These are phyloP conservation scores for Trichoderma atrobrunneum DNA, from an alignment of 2,329 filamentous ascomycete genomes.

Conservation along the genomic window DNA sequence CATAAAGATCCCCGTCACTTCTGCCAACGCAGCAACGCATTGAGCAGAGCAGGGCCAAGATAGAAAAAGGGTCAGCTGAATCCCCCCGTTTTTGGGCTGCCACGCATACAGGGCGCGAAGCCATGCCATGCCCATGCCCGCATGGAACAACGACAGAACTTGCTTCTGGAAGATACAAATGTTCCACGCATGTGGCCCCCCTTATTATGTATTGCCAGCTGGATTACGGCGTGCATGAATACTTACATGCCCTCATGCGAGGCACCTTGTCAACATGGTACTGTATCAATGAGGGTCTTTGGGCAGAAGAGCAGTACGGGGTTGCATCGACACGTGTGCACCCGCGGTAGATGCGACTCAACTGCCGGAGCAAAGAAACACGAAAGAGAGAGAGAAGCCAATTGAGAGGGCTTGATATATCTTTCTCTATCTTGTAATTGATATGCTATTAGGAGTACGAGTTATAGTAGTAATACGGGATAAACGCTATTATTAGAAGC, in stretches of 20 bases:
- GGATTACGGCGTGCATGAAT: neutral
- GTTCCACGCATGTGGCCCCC: neutral
- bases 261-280: neutral
- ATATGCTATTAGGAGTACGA: neutral
- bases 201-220: neutral
- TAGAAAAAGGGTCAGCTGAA: neutral
- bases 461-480: neutral
- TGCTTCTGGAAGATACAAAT: neutral
- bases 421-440: neutral
- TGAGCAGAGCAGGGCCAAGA: neutral
- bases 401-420: neutral
- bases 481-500: neutral
- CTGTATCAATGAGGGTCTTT: neutral
- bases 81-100: neutral
- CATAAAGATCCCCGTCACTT: neutral
- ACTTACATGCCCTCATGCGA: slow-evolving; percentile 1
- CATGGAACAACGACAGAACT: slow-evolving; percentile 14
- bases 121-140: neutral
- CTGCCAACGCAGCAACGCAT: slow-evolving; percentile 14
- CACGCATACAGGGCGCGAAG: neutral
- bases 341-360: neutral
- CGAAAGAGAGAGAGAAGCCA: neutral
- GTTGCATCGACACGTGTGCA: neutral
- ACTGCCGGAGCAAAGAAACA: neutral
- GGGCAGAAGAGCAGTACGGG: neutral